Conservation (phyloP, 108 stramenopile genomes). For the Licmophora abbreviata region DNA sequence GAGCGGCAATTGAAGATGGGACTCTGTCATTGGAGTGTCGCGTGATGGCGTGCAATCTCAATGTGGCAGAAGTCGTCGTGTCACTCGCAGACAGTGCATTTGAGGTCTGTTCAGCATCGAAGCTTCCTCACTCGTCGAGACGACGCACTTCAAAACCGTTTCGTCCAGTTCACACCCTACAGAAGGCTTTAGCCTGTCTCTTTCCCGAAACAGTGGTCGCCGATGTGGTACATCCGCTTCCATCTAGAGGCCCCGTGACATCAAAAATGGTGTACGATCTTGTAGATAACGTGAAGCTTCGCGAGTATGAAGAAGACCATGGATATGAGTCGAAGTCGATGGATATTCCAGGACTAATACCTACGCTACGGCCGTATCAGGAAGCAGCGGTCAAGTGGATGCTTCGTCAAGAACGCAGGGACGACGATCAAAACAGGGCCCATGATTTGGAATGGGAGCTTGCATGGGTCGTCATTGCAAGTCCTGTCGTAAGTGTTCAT, state of each 20-base stretch:
- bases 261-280: conserved; percentile 35
- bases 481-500: background rate
- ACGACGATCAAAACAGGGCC: background rate
- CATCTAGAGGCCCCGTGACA: conserved; percentile 19
- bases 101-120: no score
- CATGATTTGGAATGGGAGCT: conserved; percentile 41
- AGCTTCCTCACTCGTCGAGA: no score
- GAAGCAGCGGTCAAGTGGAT: conserved; percentile 66
- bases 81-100: no score
- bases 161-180: no score
- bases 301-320: conserved; percentile 1
- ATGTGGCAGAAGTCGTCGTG: no score
- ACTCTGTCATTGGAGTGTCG: no score
- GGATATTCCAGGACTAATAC: conserved; percentile 37
- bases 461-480: conserved; percentile 33
- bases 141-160: no score
- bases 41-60: no score
- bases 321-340: background rate
- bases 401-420: conserved; percentile 40
- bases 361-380: conserved; percentile 63
- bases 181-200: no score
- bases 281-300: conserved; percentile 34
- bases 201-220: no score
- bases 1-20: no score
- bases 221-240: no score